Conservation (phyloP, 176 grass and related monocot genomes). For the Elymus sibiricus region DNA sequence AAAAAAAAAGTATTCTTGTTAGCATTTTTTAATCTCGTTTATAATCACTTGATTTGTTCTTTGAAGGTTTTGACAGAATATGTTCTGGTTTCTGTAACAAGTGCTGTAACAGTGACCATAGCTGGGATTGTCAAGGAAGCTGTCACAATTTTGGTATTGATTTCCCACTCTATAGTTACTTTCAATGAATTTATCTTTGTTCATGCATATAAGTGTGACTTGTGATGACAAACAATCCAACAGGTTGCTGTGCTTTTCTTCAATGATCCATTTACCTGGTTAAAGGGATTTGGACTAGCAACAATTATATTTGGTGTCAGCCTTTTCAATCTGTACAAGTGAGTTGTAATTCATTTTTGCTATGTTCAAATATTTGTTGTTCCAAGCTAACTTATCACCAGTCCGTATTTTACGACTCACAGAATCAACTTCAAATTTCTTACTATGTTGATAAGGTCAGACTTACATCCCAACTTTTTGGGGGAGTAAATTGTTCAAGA, state of each 20-base stretch:
- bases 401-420: not conserved
- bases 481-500: not conserved
- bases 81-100: slow-evolving; percentile 89
- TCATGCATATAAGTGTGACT: not conserved
- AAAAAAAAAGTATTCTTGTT: not conserved
- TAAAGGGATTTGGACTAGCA: slow-evolving; percentile 78
- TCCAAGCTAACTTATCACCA: not conserved
- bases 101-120: slow-evolving; percentile 93
- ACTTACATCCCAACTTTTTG: not conserved
- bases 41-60: not conserved
- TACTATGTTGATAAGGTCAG: not conserved
- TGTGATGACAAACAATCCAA: not conserved
- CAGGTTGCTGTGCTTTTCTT: slow-evolving; percentile 98
- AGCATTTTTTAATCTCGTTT: not conserved
- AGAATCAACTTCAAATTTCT: slow-evolving; percentile 11
- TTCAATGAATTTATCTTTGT: slow-evolving; percentile 12
- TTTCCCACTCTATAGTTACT: not conserved
- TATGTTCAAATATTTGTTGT: slow-evolving; percentile 5
- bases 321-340: slow-evolving; percentile 96
- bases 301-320: slow-evolving; percentile 82
- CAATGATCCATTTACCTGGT: slow-evolving; percentile 90
- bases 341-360: slow-evolving; percentile 32
- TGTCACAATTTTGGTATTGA: slow-evolving; percentile 87
- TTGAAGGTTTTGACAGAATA: slow-evolving; percentile 97
- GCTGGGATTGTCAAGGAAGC: slow-evolving; percentile 94